These are phyloP conservation scores for Adansonia rubrostipa DNA, from an alignment of 441 rosid species.

Conservation along the genomic window DNA sequence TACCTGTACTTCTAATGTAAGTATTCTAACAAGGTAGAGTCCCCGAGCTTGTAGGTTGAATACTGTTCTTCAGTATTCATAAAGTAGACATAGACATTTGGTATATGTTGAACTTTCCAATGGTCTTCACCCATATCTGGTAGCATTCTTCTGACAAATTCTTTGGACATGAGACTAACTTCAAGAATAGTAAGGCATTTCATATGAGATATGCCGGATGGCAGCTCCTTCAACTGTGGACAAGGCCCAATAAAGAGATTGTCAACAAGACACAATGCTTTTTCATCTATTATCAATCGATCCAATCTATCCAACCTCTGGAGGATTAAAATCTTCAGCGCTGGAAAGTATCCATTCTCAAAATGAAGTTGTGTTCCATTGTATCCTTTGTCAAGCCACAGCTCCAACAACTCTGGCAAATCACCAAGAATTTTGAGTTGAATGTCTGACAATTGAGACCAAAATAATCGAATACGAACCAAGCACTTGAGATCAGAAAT, in stretches of 20 bases:
- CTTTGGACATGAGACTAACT: neutral
- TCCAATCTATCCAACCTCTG: neutral
- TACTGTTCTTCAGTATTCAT: neutral
- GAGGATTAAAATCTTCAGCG: neutral
- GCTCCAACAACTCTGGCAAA: constrained; percentile 4
- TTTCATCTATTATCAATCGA: constrained; percentile 9
- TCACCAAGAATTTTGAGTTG: constrained; percentile 6
- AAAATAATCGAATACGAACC: constrained; percentile 4
- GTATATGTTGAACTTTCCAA: constrained; percentile 7
- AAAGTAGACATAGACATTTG: neutral
- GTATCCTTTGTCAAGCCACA: neutral
- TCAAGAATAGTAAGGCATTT: neutral
- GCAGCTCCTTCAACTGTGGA: constrained; percentile 14
- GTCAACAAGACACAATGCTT: constrained; percentile 5
- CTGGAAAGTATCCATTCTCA: neutral
- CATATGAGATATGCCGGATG: neutral
- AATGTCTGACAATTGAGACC: neutral
- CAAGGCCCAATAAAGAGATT: neutral
- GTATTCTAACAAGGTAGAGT: neutral
- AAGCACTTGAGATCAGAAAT: neutral
- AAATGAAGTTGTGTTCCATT: neutral
- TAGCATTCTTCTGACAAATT: constrained; percentile 9
- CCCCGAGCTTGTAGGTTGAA: constrained; percentile 12
- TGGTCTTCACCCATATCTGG: neutral
- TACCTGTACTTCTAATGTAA: neutral